These are phyloP conservation scores for Calonectria hawksworthii DNA, from an alignment of 2,329 filamentous ascomycete genomes.

Conservation along the genomic window DNA sequence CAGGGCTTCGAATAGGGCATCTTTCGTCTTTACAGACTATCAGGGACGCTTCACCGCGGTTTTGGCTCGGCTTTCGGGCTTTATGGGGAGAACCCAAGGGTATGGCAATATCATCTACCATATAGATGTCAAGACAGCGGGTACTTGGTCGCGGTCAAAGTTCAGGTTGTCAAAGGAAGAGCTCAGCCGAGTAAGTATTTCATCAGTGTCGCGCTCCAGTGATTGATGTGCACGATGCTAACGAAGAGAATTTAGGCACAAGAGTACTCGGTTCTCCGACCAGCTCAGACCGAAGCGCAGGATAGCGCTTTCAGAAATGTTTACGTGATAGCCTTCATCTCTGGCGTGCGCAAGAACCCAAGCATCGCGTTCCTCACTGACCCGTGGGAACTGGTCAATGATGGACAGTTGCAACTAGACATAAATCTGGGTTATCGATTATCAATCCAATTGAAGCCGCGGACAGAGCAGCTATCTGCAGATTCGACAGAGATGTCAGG, in stretches of 20 bases:
- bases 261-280: background rate
- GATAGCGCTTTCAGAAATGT: background rate
- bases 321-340: background rate
- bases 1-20: background rate
- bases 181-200: background rate
- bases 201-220: background rate
- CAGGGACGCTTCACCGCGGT: background rate
- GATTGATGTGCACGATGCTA: background rate
- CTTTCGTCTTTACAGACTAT: background rate
- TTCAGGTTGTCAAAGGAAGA: background rate
- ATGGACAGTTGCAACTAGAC: background rate
- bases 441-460: background rate
- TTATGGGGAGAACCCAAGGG: background rate
- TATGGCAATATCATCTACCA: slow-evolving; percentile 1
- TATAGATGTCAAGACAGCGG: background rate
- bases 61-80: background rate
- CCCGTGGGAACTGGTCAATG: background rate
- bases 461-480: background rate
- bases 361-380: background rate
- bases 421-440: background rate
- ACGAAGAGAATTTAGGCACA: background rate
- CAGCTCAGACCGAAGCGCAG: background rate
- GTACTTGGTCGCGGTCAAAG: background rate
- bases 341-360: background rate
- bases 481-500: background rate